These are phyloP conservation scores for Carex pumila DNA, from an alignment of 176 grass and related monocot species.

Conservation along the genomic window DNA sequence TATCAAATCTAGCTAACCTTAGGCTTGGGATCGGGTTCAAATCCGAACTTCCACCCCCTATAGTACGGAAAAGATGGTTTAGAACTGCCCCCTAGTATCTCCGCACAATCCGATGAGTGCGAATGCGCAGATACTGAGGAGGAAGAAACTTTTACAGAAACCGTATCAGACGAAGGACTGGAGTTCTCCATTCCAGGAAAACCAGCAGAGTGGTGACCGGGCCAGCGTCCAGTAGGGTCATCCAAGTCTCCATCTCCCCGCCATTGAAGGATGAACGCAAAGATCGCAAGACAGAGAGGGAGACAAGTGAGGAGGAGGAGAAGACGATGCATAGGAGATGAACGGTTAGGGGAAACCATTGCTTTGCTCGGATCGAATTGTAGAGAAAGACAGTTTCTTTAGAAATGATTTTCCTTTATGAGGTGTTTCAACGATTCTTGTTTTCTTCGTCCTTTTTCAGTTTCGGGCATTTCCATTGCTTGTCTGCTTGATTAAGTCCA, in stretches of 20 bases:
- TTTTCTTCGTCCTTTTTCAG: neutral
- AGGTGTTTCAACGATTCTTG: neutral
- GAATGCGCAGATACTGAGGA: constrained; percentile 4
- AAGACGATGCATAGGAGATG: constrained; percentile 29
- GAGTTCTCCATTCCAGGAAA: constrained; percentile 60
- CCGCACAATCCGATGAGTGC: constrained; percentile 25
- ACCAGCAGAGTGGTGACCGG: constrained; percentile 9
- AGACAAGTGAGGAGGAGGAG: constrained; percentile 62
- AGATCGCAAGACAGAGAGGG: constrained; percentile 50
- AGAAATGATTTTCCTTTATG: neutral
- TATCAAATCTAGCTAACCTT: constrained; percentile 49
- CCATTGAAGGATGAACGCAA: constrained; percentile 84
- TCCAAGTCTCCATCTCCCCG: constrained; percentile 57
- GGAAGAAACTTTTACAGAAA: neutral
- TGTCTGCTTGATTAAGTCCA: neutral
- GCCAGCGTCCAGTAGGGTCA: constrained; percentile 61
- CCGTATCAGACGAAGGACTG: constrained; percentile 19
- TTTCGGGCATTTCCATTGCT: neutral
- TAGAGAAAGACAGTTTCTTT: neutral
- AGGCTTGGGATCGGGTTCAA: constrained; percentile 42
- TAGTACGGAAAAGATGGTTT: constrained; percentile 66
- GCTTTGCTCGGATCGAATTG: constrained; percentile 16
- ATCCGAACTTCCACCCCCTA: constrained; percentile 63
- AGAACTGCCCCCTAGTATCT: constrained; percentile 27
- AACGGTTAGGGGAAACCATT: constrained; percentile 14